These are phyloP conservation scores for Hypoxylon sp. DNA, from an alignment of 2,329 filamentous ascomycete species.

Conservation along the genomic window DNA sequence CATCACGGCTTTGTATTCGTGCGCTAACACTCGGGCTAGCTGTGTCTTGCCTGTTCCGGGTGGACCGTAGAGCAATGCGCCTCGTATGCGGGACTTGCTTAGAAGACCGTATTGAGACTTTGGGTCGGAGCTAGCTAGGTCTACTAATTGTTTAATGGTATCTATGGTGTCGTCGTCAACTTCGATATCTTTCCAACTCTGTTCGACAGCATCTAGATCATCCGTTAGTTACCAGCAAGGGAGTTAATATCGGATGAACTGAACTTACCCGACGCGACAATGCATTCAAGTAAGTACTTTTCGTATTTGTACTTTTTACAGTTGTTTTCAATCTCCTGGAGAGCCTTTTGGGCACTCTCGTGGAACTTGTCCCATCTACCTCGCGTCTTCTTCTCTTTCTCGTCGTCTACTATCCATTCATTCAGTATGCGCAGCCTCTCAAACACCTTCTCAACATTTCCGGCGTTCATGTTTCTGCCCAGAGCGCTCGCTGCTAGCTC, in stretches of 20 bases:
- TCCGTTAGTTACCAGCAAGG: neutral
- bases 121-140: constrained; percentile 15
- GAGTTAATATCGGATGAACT: neutral
- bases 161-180: constrained; percentile 18
- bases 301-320: neutral
- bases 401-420: neutral
- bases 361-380: neutral
- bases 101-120: constrained; percentile 24
- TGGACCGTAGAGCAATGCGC: constrained; percentile 80
- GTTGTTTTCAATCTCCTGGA: neutral
- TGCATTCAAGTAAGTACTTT: neutral
- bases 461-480: neutral
- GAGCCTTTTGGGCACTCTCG: neutral
- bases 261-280: constrained; percentile 10
- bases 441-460: neutral
- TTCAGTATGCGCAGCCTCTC: neutral
- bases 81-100: constrained; percentile 51
- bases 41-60: constrained; percentile 85
- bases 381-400: neutral
- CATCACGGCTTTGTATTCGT: constrained; percentile 83
- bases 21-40: constrained; percentile 80
- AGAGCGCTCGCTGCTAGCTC: neutral
- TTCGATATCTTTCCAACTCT: constrained; percentile 23
- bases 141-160: constrained; percentile 18
- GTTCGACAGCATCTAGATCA: constrained; percentile 9